Percentiles rank a stretch among this genome's conserved stretches.
phyloP scores from a whole-genome alignment of 176 grass and related monocot genomes.

The Bothriochloa decipiens region DNA sequence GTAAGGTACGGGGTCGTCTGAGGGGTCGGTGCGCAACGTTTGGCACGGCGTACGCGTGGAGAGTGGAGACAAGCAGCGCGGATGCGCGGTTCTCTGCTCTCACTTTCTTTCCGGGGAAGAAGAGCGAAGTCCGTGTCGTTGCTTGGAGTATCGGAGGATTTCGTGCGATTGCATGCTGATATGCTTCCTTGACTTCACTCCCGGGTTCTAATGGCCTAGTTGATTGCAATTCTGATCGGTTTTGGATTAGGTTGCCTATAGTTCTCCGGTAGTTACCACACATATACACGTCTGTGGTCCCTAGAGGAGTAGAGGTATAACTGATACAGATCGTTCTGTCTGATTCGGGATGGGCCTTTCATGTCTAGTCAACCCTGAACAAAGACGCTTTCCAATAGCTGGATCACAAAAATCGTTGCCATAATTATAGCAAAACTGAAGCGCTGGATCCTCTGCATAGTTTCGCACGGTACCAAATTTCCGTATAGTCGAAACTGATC shows the following conservation, averaged over 20 bases:
- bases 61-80: constrained; percentile 7
- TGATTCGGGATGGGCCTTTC: background rate
- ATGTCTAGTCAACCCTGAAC: background rate
- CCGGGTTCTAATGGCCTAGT: too few relatives aligned
- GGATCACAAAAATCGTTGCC: background rate
- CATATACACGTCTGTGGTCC: background rate
- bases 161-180: background rate
- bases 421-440: background rate
- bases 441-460: background rate
- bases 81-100: background rate
- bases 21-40: background rate
- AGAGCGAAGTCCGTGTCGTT: background rate
- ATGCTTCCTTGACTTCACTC: background rate
- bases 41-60: background rate
- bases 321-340: background rate
- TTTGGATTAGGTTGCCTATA: too few relatives aligned
- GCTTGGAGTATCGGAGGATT: background rate
- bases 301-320: background rate
- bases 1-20: background rate
- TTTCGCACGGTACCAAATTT: too few relatives aligned
- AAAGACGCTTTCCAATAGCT: constrained; percentile 13
- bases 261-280: background rate
- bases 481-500: too few relatives aligned
- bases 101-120: background rate
- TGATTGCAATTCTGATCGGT: background rate